Conservation (phyloP, 768 basidiomycete genomes). For the Calocybe indica region DNA sequence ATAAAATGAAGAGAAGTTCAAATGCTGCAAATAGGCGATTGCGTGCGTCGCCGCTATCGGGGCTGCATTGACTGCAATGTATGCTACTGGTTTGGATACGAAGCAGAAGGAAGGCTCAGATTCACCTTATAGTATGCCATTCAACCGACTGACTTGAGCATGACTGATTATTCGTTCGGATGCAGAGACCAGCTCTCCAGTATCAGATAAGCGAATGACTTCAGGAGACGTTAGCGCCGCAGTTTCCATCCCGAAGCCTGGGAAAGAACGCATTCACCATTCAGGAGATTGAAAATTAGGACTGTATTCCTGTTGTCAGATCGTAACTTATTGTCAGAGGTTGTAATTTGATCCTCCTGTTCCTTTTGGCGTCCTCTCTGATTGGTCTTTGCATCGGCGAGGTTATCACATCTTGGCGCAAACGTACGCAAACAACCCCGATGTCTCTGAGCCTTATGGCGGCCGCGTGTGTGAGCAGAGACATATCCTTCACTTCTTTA, state of each 20-base stretch:
- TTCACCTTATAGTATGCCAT: conserved; percentile 25
- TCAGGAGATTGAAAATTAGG: too few species aligned
- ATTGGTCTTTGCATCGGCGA: too few species aligned
- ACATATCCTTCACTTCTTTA: too few species aligned
- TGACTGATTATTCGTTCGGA: not conserved
- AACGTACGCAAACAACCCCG: too few species aligned
- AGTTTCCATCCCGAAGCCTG: conserved; percentile 28
- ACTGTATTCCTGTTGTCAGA: too few species aligned
- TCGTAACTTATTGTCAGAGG: too few species aligned
- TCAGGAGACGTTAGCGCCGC: conserved; percentile 32
- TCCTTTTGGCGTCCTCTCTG: too few species aligned
- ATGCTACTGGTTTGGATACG: conserved; percentile 22
- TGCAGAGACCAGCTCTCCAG: conserved; percentile 7
- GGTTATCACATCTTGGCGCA: too few species aligned
- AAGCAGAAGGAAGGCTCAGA: conserved; percentile 25
- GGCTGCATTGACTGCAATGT: conserved; percentile 26
- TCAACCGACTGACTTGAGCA: not conserved
- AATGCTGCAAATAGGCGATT: conserved; percentile 17
- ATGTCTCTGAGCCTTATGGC: too few species aligned
- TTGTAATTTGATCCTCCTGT: too few species aligned
- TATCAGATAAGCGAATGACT: conserved; percentile 29
- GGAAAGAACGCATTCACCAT: conserved; percentile 17
- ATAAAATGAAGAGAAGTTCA: too few species aligned
- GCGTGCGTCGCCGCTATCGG: conserved; percentile 21
- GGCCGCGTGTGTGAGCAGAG: too few species aligned